Conservation (phyloP, 352 stramenopile genomes). For the Phytophthora cryptogea region DNA sequence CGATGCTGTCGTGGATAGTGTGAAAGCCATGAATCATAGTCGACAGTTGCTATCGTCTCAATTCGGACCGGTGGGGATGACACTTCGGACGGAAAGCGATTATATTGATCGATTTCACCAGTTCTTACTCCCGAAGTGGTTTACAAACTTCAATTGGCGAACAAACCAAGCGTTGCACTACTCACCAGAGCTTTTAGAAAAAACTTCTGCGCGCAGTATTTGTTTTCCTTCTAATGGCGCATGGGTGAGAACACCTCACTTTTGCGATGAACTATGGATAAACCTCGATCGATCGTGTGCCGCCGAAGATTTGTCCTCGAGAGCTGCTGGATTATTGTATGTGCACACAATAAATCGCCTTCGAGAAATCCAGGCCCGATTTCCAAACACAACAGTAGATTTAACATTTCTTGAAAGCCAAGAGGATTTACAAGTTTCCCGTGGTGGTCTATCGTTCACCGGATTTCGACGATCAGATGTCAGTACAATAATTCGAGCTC, state of each 20-base stretch:
- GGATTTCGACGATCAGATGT: constrained; percentile 29
- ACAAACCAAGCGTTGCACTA: constrained; percentile 42
- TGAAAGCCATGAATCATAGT: too few relatives aligned
- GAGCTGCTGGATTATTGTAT: constrained; percentile 16
- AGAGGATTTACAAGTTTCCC: constrained; percentile 28
- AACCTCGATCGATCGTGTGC: constrained; percentile 27
- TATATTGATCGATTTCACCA: constrained; percentile 52
- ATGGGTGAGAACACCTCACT: neutral
- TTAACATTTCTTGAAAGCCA: constrained; percentile 31
- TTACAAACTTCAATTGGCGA: constrained; percentile 32
- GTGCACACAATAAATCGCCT: constrained; percentile 17
- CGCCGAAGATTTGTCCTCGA: neutral
- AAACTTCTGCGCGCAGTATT: neutral
- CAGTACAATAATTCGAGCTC: constrained; percentile 30
- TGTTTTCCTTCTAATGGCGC: constrained; percentile 26
- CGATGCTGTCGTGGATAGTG: too few relatives aligned
- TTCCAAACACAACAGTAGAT: constrained; percentile 19
- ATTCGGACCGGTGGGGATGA: constrained; percentile 4
- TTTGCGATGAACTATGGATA: constrained; percentile 33
- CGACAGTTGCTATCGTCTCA: too few relatives aligned
- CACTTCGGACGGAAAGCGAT: constrained; percentile 26
- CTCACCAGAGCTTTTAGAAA: constrained; percentile 17
- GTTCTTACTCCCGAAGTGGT: constrained; percentile 40
- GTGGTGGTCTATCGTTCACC: constrained; percentile 1
- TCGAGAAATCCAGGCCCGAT: constrained; percentile 9